Evolutionary conservation across 2,329 filamentous ascomycete genomes (phyloP).

Genomic region (Colletotrichum godetiae): DNA sequence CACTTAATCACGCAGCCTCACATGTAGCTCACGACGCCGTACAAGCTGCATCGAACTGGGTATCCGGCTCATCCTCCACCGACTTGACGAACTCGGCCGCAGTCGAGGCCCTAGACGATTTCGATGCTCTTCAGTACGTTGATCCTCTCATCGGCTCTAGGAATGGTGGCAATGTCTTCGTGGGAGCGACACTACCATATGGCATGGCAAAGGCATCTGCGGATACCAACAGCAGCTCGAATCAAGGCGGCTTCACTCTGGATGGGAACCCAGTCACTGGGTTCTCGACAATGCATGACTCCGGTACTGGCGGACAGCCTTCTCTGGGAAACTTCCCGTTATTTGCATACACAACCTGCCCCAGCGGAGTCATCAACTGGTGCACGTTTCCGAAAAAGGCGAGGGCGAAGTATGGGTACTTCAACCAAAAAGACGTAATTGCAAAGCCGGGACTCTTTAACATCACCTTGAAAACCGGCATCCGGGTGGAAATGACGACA

Average conservation of each 20-base stretch:
- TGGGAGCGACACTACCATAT: constrained; percentile 56
- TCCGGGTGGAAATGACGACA: constrained; percentile 75
- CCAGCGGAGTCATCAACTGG: constrained; percentile 68
- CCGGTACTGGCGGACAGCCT: constrained; percentile 66
- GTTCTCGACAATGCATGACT: constrained; percentile 69
- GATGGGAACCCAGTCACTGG: constrained; percentile 62
- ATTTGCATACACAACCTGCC: constrained; percentile 74
- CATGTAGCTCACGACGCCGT: neutral
- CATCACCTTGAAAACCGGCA: constrained; percentile 66
- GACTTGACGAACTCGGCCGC: constrained; percentile 15
- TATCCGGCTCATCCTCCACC: constrained; percentile 8
- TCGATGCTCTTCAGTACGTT: constrained; percentile 44
- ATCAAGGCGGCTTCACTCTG: constrained; percentile 68
- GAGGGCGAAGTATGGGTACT: constrained; percentile 53
- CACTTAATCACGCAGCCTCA: constrained; percentile 18
- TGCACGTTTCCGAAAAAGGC: constrained; percentile 68
- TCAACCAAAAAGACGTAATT: constrained; percentile 61
- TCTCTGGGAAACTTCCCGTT: constrained; percentile 80
- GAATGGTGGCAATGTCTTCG: constrained; percentile 56
- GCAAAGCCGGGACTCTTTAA: constrained; percentile 75
- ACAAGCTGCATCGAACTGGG: constrained; percentile 18
- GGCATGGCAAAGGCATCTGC: constrained; percentile 68
- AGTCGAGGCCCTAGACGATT: constrained; percentile 38
- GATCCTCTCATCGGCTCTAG: constrained; percentile 55
- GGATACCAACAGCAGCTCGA: constrained; percentile 63